Base-by-base conservation (phyloP, 495 filamentous ascomycete genomes). In the Pyrenula massariospora region DNA sequence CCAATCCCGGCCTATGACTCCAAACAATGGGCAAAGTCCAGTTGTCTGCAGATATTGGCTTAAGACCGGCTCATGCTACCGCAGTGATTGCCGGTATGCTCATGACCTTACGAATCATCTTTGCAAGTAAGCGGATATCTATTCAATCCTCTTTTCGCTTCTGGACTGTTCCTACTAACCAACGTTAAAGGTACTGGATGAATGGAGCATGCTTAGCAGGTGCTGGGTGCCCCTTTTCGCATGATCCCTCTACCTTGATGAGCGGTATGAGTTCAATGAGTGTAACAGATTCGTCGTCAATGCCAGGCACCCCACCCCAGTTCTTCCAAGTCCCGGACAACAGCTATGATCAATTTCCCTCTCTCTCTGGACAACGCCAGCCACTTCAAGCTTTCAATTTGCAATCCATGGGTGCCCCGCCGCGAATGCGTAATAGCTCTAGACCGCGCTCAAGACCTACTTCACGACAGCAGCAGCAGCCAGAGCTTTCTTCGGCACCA, bases 21-120 rank as follows among this genome's bases (percentile, higher is more conserved):
- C 91, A 12, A 76, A 79, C 24, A 81, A 85, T 57, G 76, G 80
- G 61, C 86, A 82, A 70, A 87, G 84, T 60, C 87, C 87, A 49
- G 85, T 96, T 20, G 88, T 97, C 21, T 99, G 94, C 77, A 94
- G 92, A 68, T 99, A 95, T 66, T 97, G 85, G 73, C 76, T 99
- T 19, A 90, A 91, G 12, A 92, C 85, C 19, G 94, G 94, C 3
- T 84, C 89, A 65, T 99, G 94, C 64, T 82, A 96, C 25, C 82
- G 94, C 25, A 92, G 92, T 53, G 94, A 99, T 65, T 99, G 94
- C 62, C 84, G 91, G 52, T 99, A 96, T 70, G 96, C 91, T 59
- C 94, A 99, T 70, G 94, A 99, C 65, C 73, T 94, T 25, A 95
- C 88, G 60, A 92, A 84, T 61, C 93, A 96, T 59, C 82, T 99